Evolutionary conservation across 1,139 yeast species (phyloP).

Genomic region (Wickerhamomyces sp.): DNA sequence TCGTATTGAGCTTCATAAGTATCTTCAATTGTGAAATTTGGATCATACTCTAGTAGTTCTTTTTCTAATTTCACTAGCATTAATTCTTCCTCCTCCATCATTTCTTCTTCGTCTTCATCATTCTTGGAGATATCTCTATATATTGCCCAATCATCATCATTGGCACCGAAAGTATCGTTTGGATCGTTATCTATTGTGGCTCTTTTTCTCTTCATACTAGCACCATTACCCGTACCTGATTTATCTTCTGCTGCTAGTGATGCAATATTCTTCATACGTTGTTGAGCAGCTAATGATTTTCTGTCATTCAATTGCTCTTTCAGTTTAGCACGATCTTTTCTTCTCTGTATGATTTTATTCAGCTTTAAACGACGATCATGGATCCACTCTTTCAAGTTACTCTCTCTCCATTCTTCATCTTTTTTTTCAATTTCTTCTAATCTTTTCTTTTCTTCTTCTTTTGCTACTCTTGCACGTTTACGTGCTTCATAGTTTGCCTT

Average conservation of each 20-base stretch:
- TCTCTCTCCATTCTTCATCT: constrained; percentile 74
- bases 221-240: constrained; percentile 18
- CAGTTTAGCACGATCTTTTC: constrained; percentile 66
- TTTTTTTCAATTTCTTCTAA: constrained; percentile 51
- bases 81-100: constrained; percentile 65
- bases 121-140: constrained; percentile 79
- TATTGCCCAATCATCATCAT: constrained; percentile 93
- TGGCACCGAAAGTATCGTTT: constrained; percentile 91
- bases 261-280: constrained; percentile 88
- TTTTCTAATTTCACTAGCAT: constrained; percentile 62
- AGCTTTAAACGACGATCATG: constrained; percentile 61
- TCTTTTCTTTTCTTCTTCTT: constrained; percentile 50
- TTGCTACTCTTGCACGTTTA: constrained; percentile 74
- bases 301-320: constrained; percentile 80
- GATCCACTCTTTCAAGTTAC: constrained; percentile 78
- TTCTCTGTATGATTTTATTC: constrained; percentile 47
- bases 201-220: constrained; percentile 42
- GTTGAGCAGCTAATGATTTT: constrained; percentile 87
- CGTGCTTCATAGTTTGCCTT: constrained; percentile 91
- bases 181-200: constrained; percentile 85
- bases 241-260: constrained; percentile 75
- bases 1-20: constrained; percentile 79
- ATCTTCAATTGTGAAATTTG: constrained; percentile 79
- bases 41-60: constrained; percentile 74
- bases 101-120: constrained; percentile 56